phyloP scores from a whole-genome alignment of 2,329 filamentous ascomycete genomes.

The Nemania sp. region DNA sequence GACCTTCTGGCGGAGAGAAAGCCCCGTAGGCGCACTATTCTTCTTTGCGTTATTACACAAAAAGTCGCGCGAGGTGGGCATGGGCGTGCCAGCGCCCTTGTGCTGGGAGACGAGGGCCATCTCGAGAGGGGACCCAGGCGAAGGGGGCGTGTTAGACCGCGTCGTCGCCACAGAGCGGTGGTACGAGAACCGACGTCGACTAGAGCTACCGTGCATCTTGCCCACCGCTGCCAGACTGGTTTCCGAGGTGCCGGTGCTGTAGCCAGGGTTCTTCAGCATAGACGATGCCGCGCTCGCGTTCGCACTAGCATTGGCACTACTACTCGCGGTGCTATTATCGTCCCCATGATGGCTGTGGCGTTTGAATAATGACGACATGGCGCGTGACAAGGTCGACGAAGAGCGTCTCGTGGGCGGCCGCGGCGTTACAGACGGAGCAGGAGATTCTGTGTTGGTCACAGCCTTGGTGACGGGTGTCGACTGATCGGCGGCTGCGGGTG shows the following conservation, averaged over 20 bases:
- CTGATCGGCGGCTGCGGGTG: slow-evolving; percentile 5
- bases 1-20: slow-evolving; percentile 53
- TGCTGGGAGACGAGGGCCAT: slow-evolving; percentile 29
- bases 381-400: slow-evolving; percentile 31
- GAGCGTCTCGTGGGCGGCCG: slow-evolving; percentile 29
- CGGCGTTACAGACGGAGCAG: slow-evolving; percentile 21
- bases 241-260: slow-evolving; percentile 24
- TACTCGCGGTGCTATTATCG: no score
- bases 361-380: slow-evolving; percentile 36
- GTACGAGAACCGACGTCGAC: slow-evolving; percentile 39
- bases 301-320: no score
- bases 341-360: slow-evolving; percentile 35
- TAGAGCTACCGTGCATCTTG: slow-evolving; percentile 27
- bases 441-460: slow-evolving; percentile 21
- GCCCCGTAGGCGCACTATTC: slow-evolving; percentile 54
- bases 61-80: slow-evolving; percentile 52
- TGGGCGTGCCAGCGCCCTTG: slow-evolving; percentile 31
- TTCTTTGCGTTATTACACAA: slow-evolving; percentile 52
- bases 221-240: slow-evolving; percentile 30
- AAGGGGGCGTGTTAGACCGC: slow-evolving; percentile 41
- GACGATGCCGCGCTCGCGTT: background rate
- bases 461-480: slow-evolving; percentile 20
- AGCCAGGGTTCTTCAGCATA: slow-evolving; percentile 27
- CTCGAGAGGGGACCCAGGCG: slow-evolving; percentile 38
- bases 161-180: slow-evolving; percentile 36